A percentile compares a stretch with the other conserved stretches of the same genome.
These are phyloP conservation scores for Ambrosiella xylebori DNA, from an alignment of 2,329 filamentous ascomycete species.

Conservation along the genomic window DNA sequence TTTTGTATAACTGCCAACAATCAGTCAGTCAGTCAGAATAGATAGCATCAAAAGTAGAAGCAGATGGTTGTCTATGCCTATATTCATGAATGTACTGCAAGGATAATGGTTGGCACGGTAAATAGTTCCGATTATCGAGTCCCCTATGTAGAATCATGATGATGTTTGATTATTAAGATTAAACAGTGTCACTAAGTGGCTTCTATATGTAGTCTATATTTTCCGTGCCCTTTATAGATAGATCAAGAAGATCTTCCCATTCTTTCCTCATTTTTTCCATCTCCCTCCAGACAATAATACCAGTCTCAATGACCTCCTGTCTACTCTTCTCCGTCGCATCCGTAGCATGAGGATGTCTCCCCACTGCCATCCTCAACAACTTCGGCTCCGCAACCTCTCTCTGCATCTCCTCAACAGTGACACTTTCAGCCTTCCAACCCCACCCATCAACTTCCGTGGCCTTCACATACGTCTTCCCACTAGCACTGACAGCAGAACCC, in stretches of 20 bases:
- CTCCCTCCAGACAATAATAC: constrained; percentile 44
- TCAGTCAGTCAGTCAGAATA: no score
- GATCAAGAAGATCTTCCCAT: constrained; percentile 36
- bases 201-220: neutral
- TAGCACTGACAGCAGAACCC: constrained; percentile 53
- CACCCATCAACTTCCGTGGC: constrained; percentile 75
- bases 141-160: no score
- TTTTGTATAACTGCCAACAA: no score
- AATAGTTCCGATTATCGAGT: no score
- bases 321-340: constrained; percentile 44
- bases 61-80: no score
- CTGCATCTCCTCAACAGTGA: constrained; percentile 23
- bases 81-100: no score
- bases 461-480: constrained; percentile 44
- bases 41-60: no score
- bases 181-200: neutral
- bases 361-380: constrained; percentile 33
- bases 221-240: neutral
- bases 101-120: no score
- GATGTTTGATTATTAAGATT: neutral
- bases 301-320: constrained; percentile 44
- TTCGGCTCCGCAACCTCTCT: constrained; percentile 23
- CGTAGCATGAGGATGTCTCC: constrained; percentile 39
- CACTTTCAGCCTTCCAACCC: constrained; percentile 43
- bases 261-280: constrained; percentile 53